Evolutionary conservation across 768 basidiomycete species (phyloP).

Genomic region (Phaeolepiota aurea): DNA sequence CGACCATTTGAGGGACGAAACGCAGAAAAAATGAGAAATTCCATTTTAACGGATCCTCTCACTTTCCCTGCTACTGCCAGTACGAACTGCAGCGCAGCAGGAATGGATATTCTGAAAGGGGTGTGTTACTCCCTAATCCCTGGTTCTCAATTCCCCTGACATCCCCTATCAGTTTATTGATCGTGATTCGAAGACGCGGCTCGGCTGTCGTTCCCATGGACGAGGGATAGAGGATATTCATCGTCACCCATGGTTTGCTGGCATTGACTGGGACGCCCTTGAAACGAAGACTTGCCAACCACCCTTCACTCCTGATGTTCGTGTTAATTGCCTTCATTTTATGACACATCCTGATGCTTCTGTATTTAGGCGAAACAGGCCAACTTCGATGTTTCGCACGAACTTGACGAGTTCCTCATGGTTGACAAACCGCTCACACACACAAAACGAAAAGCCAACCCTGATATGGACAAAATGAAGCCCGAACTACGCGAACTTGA

Average conservation of each 20-base stretch:
- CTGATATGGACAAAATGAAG: slow-evolving; percentile 81
- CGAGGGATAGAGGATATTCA: slow-evolving; percentile 75
- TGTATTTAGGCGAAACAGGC: slow-evolving; percentile 74
- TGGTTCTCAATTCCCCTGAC: slow-evolving; percentile 9
- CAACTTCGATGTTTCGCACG: slow-evolving; percentile 97
- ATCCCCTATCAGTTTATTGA: slow-evolving; percentile 62
- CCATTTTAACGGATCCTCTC: slow-evolving; percentile 76
- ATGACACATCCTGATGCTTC: too few relatives aligned
- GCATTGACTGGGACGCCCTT: slow-evolving; percentile 74
- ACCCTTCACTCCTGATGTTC: slow-evolving; percentile 87
- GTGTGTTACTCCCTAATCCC: slow-evolving; percentile 34
- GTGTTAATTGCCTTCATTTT: too few relatives aligned
- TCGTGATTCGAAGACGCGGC: slow-evolving; percentile 64
- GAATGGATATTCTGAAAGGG: slow-evolving; percentile 55
- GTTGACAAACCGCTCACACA: slow-evolving; percentile 98
- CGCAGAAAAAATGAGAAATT: slow-evolving; percentile 79
- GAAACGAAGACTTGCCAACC: slow-evolving; percentile 65
- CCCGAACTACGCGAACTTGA: slow-evolving; percentile 89
- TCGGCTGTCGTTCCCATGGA: slow-evolving; percentile 70
- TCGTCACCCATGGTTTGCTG: slow-evolving; percentile 76
- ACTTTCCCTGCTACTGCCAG: slow-evolving; percentile 65
- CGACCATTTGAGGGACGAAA: slow-evolving; percentile 90
- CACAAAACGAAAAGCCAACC: slow-evolving; percentile 81
- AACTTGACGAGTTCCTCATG: slow-evolving; percentile 94
- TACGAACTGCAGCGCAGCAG: slow-evolving; percentile 54